A percentile compares a stretch with the other conserved stretches of the same genome.
Conservation (phyloP, 2,329 filamentous ascomycete genomes). For the Scedosporium apiospermum region DNA sequence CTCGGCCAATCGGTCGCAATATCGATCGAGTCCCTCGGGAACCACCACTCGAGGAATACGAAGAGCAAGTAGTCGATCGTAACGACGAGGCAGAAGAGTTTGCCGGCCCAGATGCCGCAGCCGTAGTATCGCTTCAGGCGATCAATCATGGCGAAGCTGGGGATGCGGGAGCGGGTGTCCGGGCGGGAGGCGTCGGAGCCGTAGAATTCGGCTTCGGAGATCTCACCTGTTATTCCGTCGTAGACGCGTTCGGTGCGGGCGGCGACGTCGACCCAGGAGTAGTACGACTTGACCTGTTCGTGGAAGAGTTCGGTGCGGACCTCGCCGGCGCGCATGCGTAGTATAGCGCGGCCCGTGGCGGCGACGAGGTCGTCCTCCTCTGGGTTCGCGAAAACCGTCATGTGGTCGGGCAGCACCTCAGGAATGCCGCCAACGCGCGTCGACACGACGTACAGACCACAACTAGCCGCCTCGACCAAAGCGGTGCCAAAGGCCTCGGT, state of each 20-base stretch:
- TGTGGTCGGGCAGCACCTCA: constrained; percentile 88
- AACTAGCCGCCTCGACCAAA: constrained; percentile 92
- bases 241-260: constrained; percentile 91
- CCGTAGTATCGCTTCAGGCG: constrained; percentile 94
- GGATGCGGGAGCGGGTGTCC: constrained; percentile 52
- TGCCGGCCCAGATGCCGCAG: constrained; percentile 96
- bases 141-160: constrained; percentile 89
- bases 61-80: constrained; percentile 91
- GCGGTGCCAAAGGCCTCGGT: constrained; percentile 98
- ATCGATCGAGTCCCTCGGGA: constrained; percentile 78
- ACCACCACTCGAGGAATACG: constrained; percentile 77
- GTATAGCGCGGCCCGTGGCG: constrained; percentile 84
- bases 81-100: constrained; percentile 90
- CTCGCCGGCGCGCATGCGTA: constrained; percentile 71
- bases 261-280: constrained; percentile 95
- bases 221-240: constrained; percentile 79
- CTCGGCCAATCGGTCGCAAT: constrained; percentile 86
- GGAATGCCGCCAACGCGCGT: constrained; percentile 95
- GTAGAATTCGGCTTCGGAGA: constrained; percentile 81
- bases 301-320: constrained; percentile 91
- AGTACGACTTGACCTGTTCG: constrained; percentile 96
- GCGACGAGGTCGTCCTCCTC: constrained; percentile 91
- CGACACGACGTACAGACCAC: constrained; percentile 91
- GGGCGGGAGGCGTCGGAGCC: constrained; percentile 61
- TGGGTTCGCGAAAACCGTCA: constrained; percentile 95